A percentile compares a stretch with the other conserved stretches of the same genome.
phyloP scores from a whole-genome alignment of 345 rosid genomes.

The Noccaea bulbosa region DNA sequence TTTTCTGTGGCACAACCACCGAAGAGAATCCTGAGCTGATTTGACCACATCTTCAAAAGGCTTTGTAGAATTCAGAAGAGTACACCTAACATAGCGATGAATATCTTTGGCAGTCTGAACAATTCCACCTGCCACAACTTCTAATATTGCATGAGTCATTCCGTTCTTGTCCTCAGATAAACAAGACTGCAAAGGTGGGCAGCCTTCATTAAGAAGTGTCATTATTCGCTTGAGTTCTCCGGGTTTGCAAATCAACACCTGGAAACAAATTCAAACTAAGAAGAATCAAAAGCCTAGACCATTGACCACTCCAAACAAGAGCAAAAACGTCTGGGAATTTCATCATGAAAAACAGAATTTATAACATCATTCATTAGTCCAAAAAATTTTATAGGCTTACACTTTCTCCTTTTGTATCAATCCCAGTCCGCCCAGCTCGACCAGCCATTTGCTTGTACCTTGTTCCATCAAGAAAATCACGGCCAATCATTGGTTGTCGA shows the following conservation, averaged over 20 bases:
- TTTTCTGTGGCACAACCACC: slow-evolving; percentile 90
- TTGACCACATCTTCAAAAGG: slow-evolving; percentile 92
- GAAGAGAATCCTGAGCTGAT: slow-evolving; percentile 98
- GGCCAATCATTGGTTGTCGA: slow-evolving; percentile 94
- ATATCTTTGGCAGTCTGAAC: slow-evolving; percentile 93
- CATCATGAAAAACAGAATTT: slow-evolving; percentile 4
- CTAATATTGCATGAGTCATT: slow-evolving; percentile 99
- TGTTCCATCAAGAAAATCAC: slow-evolving; percentile 96
- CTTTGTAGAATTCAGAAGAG: slow-evolving; percentile 94
- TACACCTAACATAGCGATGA: slow-evolving; percentile 93
- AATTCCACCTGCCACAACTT: slow-evolving; percentile 98
- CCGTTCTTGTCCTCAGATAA: slow-evolving; percentile 97
- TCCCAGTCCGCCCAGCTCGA: slow-evolving; percentile 99
- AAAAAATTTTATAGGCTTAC: slow-evolving; percentile 51
- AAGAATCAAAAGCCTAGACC: slow-evolving; percentile 29
- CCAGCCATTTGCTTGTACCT: slow-evolving; percentile 99
- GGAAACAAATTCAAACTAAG: slow-evolving; percentile 38
- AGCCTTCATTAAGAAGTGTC: slow-evolving; percentile 79
- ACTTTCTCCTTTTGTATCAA: slow-evolving; percentile 98
- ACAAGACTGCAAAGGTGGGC: slow-evolving; percentile 92
- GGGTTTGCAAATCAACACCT: slow-evolving; percentile 88
- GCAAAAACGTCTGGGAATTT: slow-evolving; percentile 12
- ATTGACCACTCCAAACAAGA: slow-evolving; percentile 21
- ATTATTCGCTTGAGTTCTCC: slow-evolving; percentile 83
- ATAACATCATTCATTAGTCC: slow-evolving; percentile 18